Evolutionary conservation across 1,284 basidiomycete genomes (phyloP), one percentile per base, ranked within the genome.

Genomic region (Apiotrichum siamense): DNA sequence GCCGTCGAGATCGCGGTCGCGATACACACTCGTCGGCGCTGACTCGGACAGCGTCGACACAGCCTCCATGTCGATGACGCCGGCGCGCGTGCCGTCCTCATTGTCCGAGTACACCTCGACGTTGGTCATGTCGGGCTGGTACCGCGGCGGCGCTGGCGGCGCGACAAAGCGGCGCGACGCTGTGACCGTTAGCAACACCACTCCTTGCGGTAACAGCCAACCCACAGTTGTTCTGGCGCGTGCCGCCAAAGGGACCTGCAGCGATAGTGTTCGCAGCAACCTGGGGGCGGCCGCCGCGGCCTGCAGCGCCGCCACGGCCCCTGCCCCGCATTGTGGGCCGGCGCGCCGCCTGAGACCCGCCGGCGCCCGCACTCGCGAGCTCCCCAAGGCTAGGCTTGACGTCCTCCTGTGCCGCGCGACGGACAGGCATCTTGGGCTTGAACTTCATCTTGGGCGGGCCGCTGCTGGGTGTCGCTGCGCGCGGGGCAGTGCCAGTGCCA

Each of bases 31-130:
- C 60, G 91, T 88, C 1, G 90, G 90, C 3, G 90, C 90, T 79
- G 87, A 87, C 79, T 86, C 91, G 67, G 90, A 87, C 78, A 94
- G 82, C 51, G 80, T 76, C 39, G 81, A 77, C 13, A 96, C 85
- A 50, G 84, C 79, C 50, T 87, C 84, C 78, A 96, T 88, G 65
- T 94, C 90, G 45, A 96, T 78, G 48, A 90, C 87, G 4, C 54
- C 55, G 0, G 44, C 11, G 66, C 86, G 84, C n/a, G 86, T 82
- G 10, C 86, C 86, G 50, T 88, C 87, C 64, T 91, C 88, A 23
- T 86, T 83, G 59, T 91, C 88, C n/a, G 88, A 90, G 72, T 91
- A 90, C 36, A 57, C 69, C 58, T 59, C 52, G 40, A 50, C 32
- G 18, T 25, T 43, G 31, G 44, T 37, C 20, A 45, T 27, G 13